phyloP scores from a whole-genome alignment of 2,329 filamentous ascomycete genomes.

The Blumeria graminis region DNA sequence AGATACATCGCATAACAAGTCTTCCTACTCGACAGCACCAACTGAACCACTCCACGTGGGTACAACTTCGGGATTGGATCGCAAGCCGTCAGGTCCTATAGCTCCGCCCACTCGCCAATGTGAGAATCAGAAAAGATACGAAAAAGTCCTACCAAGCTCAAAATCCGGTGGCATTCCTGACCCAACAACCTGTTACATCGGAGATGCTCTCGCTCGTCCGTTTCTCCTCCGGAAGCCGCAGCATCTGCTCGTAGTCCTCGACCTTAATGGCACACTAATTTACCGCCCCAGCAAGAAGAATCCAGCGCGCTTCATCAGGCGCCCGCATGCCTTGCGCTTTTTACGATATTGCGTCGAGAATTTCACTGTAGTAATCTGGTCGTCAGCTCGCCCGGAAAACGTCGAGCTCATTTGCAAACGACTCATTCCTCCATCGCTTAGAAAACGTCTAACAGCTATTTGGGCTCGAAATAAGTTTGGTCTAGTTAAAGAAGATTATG shows the following conservation, averaged over 20 bases:
- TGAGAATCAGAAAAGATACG: too few relatives aligned
- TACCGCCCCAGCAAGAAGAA: slow-evolving; percentile 31
- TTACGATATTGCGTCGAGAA: slow-evolving; percentile 47
- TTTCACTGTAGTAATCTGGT: slow-evolving; percentile 75
- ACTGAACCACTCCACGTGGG: too few relatives aligned
- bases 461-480: slow-evolving; percentile 63
- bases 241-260: slow-evolving; percentile 58
- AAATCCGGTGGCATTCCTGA: slow-evolving; percentile 24
- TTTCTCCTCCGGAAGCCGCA: slow-evolving; percentile 22
- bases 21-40: too few relatives aligned
- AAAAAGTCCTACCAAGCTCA: too few relatives aligned
- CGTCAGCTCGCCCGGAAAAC: slow-evolving; percentile 54
- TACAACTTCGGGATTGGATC: too few relatives aligned
- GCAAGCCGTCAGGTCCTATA: too few relatives aligned
- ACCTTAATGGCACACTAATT: slow-evolving; percentile 82
- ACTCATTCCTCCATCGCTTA: slow-evolving; percentile 33
- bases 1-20: too few relatives aligned
- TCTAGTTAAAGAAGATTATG: slow-evolving; percentile 39
- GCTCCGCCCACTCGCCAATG: too few relatives aligned
- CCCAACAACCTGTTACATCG: slow-evolving; percentile 36
- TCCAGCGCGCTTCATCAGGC: slow-evolving; percentile 32
- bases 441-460: slow-evolving; percentile 33
- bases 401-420: slow-evolving; percentile 41
- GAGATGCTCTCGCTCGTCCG: slow-evolving; percentile 23
- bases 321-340: slow-evolving; percentile 46